These are phyloP conservation scores for Warburgia ugandensis DNA, from an alignment of 164 flowering plant species.

Conservation along the genomic window DNA sequence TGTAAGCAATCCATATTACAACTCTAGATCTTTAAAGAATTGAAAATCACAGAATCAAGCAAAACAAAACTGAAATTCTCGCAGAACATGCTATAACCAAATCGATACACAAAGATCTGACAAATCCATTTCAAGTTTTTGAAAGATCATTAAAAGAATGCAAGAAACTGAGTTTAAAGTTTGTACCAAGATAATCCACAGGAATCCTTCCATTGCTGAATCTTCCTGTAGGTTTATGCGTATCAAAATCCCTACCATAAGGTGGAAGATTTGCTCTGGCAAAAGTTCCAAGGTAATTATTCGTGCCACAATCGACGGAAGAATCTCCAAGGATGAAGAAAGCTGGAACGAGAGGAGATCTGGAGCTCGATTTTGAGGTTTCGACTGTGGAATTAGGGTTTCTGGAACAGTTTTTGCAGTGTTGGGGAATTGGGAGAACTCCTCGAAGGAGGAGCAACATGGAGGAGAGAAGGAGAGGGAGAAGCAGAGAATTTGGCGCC, in stretches of 20 bases:
- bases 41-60: too few relatives aligned
- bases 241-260: conserved; percentile 88
- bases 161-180: too few relatives aligned
- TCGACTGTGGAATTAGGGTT: too few relatives aligned
- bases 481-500: not conserved
- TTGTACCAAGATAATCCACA: conserved; percentile 78
- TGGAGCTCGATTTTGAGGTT: conserved; percentile 6
- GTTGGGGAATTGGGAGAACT: not conserved
- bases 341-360: conserved; percentile 45
- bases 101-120: too few relatives aligned
- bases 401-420: too few relatives aligned
- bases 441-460: conserved; percentile 5
- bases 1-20: too few relatives aligned
- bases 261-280: conserved; percentile 76
- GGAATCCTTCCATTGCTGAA: conserved; percentile 87
- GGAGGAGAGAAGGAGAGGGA: conserved; percentile 4
- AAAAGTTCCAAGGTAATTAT: conserved; percentile 66
- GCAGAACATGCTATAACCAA: too few relatives aligned
- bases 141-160: not conserved
- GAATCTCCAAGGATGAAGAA: conserved; percentile 83
- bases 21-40: too few relatives aligned
- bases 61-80: too few relatives aligned
- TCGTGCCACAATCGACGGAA: conserved; percentile 78
- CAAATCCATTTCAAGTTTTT: not conserved
- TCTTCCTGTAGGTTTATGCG: conserved; percentile 77